Evolutionary conservation across 2,329 filamentous ascomycete genomes (phyloP), one percentile per base, ranked within the genome.

Genomic region (Rhynchosporium agropyri): DNA sequence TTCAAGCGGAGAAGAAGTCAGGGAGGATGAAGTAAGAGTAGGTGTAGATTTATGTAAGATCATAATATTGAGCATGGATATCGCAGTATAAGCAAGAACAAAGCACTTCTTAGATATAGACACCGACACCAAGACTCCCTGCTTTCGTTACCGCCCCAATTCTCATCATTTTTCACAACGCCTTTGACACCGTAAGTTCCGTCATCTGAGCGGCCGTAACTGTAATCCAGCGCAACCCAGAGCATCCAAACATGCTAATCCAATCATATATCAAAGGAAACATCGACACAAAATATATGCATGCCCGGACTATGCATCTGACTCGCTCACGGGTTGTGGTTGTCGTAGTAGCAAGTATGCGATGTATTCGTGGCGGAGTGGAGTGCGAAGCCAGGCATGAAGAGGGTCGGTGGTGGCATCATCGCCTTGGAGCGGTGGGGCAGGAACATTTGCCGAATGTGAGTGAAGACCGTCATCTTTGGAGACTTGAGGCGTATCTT

Each of bases 331-430:
- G 13, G 33, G 12, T 55, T 60, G 45, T 31, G 56, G 33, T 13
- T 60, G 53, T 61, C 63, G 59, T 46, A 49, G 53, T 36, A 62
- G 38, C 9, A 28, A 50, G 54, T 63, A 66, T 48, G 62, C 59
- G 48, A 66, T 49, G n/a, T 43, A 33, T 46, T 66, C 64, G 40
- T 66, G 64, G 8, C 43, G 59, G 50, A 64, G 58, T 38, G 50
- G 42, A 31, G 59, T 61, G 26, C 8, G 7, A 29, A 42, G n/a
- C 64, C 64, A 66, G 5, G 31, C 31, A 7, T 42, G 49, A 51
- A 62, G 42, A 1, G 50, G 61, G 59, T 31, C 54, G 12, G 38
- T 31, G 20, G 20, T 10, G 51, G 28, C 33, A 42, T 29, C 20
- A n/a, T 7, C 31, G 28, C 15, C 33, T 36, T 33, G n/a, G 15